Evolutionary conservation across 2,329 filamentous ascomycete genomes (phyloP).

Genomic region (Aspergillus amoenus): DNA sequence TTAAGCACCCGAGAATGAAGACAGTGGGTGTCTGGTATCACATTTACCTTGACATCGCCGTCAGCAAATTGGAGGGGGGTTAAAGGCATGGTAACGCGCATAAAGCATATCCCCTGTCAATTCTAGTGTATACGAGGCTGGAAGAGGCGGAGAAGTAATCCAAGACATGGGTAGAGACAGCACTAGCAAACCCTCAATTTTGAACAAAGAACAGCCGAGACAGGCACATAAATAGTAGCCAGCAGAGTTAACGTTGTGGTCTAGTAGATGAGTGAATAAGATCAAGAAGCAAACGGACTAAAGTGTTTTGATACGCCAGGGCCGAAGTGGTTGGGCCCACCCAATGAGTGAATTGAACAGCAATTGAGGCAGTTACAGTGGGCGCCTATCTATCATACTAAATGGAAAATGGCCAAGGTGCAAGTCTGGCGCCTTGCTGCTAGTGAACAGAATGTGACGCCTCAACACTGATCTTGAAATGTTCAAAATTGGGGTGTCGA

Average conservation of each 20-base stretch:
- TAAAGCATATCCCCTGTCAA: not conserved
- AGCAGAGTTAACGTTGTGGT: not conserved
- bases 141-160: not conserved
- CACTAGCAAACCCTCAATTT: not conserved
- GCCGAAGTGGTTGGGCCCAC: not conserved
- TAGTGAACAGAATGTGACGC: not conserved
- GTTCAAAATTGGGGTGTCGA: not conserved
- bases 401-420: not conserved
- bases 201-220: not conserved
- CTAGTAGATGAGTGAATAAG: not conserved
- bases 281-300: not conserved
- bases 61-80: conserved; percentile 38
- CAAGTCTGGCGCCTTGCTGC: not conserved
- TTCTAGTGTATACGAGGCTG: not conserved
- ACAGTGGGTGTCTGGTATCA: conserved; percentile 38
- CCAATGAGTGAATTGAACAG: not conserved
- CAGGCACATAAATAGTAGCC: not conserved
- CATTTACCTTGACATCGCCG: conserved; percentile 41
- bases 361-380: not conserved
- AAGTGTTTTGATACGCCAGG: not conserved
- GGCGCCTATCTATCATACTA: no score
- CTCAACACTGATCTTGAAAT: not conserved
- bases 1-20: conserved; percentile 33
- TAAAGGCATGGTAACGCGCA: not conserved
- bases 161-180: conserved; percentile 5